These are phyloP conservation scores for Chaetoscypha palmicola DNA, from an alignment of 2,329 filamentous ascomycete genomes.

Conservation along the genomic window DNA sequence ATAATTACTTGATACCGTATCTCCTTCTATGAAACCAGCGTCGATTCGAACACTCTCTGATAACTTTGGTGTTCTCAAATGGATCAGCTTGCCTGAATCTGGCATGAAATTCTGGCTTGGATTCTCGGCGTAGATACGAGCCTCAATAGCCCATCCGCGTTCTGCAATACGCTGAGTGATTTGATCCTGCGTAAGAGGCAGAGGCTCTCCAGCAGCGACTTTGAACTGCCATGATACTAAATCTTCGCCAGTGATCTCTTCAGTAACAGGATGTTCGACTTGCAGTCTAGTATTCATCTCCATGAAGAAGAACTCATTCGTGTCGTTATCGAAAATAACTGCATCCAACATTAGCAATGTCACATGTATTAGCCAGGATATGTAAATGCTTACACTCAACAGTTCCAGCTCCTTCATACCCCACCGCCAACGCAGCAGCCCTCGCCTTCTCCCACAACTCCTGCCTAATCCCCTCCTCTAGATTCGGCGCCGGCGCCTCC, in stretches of 20 bases:
- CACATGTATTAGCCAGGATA: slow-evolving; percentile 28
- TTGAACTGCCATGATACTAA: slow-evolving; percentile 94
- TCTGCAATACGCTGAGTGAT: slow-evolving; percentile 63
- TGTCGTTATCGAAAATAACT: slow-evolving; percentile 80
- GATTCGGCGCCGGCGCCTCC: slow-evolving; percentile 72
- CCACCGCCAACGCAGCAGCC: slow-evolving; percentile 63
- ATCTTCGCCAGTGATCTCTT: slow-evolving; percentile 69
- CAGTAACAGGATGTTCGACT: slow-evolving; percentile 92
- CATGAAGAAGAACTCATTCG: slow-evolving; percentile 74
- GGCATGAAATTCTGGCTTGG: slow-evolving; percentile 88
- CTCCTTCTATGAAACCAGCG: slow-evolving; percentile 84
- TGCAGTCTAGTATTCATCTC: slow-evolving; percentile 85
- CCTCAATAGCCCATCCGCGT: slow-evolving; percentile 85
- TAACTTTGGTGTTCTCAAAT: slow-evolving; percentile 66
- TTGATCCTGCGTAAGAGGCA: slow-evolving; percentile 59
- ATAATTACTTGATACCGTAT: slow-evolving; percentile 89
- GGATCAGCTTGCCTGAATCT: slow-evolving; percentile 80
- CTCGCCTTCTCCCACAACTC: slow-evolving; percentile 61
- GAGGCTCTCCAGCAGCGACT: slow-evolving; percentile 65
- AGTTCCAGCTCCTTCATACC: slow-evolving; percentile 85
- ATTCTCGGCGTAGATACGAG: slow-evolving; percentile 93
- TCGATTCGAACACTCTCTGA: slow-evolving; percentile 79
- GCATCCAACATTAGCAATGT: slow-evolving; percentile 42
- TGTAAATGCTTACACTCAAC: slow-evolving; percentile 66
- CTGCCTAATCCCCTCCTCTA: slow-evolving; percentile 49